Percentiles rank a stretch among this genome's conserved stretches.
Conservation (phyloP, 257 asterid genomes). For the Hygrophila difformis region DNA sequence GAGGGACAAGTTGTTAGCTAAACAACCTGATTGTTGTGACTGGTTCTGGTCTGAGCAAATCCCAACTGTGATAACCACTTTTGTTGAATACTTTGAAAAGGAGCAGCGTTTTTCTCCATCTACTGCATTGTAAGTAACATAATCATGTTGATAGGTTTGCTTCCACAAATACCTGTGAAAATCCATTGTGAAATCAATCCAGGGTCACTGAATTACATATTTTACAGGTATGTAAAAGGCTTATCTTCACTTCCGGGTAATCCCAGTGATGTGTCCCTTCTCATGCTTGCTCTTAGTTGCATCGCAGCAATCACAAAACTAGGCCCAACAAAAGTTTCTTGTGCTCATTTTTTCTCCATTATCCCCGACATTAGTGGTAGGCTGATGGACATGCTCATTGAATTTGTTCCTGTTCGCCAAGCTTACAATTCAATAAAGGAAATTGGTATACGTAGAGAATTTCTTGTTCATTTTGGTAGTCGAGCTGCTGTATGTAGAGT, state of each 20-base stretch:
- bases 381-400: constrained; percentile 87
- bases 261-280: constrained; percentile 68
- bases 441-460: constrained; percentile 77
- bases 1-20: constrained; percentile 59
- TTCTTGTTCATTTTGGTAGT: constrained; percentile 92
- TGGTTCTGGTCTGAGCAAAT: constrained; percentile 93
- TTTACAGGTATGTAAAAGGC: constrained; percentile 49
- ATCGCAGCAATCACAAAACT: constrained; percentile 83
- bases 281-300: constrained; percentile 86
- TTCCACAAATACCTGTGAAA: background rate
- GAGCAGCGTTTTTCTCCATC: constrained; percentile 56
- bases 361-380: constrained; percentile 77
- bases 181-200: constrained; percentile 13
- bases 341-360: constrained; percentile 64
- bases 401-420: constrained; percentile 60
- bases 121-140: constrained; percentile 53
- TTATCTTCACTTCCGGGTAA: constrained; percentile 36
- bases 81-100: constrained; percentile 62
- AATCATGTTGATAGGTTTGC: constrained; percentile 12
- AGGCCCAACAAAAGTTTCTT: constrained; percentile 86
- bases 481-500: constrained; percentile 69
- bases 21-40: constrained; percentile 67
- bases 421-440: constrained; percentile 64
- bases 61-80: constrained; percentile 61
- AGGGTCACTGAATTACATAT: constrained; percentile 12